These are phyloP conservation scores for Fusarium acutatum DNA, from an alignment of 2,329 filamentous ascomycete genomes.

Conservation along the genomic window DNA sequence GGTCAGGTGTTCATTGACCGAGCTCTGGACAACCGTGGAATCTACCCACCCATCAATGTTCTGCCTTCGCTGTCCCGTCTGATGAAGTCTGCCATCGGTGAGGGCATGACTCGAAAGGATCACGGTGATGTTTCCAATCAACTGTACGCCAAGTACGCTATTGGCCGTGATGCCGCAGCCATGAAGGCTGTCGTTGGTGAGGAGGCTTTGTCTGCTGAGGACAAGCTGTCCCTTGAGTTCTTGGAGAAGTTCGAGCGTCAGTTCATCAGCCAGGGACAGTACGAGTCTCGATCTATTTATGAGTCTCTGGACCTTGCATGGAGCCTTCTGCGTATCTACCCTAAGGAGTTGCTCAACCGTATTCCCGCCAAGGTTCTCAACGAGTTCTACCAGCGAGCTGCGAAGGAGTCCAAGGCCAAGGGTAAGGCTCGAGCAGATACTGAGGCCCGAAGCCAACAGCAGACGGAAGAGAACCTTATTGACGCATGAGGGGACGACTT, in stretches of 20 bases:
- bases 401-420: constrained; percentile 70
- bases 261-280: constrained; percentile 91
- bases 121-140: constrained; percentile 99
- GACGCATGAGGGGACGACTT: constrained; percentile 56
- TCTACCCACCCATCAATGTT: constrained; percentile 99
- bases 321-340: constrained; percentile 96
- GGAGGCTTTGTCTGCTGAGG: constrained; percentile 92
- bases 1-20: constrained; percentile 98
- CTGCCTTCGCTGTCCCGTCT: constrained; percentile 96
- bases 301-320: constrained; percentile 96
- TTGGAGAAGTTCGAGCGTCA: constrained; percentile 97
- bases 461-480: constrained; percentile 67
- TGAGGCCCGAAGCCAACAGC: constrained; percentile 50
- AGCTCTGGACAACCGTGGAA: constrained; percentile 91
- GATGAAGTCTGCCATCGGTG: constrained; percentile 99
- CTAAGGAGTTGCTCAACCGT: constrained; percentile 97
- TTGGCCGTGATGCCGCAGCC: constrained; percentile 95
- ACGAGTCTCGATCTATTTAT: constrained; percentile 90
- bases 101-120: constrained; percentile 95
- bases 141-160: constrained; percentile 99
- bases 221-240: constrained; percentile 98
- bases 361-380: constrained; percentile 85
- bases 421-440: constrained; percentile 61
- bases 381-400: constrained; percentile 80
- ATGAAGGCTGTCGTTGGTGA: constrained; percentile 99